Evolutionary conservation across 2,329 filamentous ascomycete genomes (phyloP).

Genomic region (Arthrobotrys musiformis): DNA sequence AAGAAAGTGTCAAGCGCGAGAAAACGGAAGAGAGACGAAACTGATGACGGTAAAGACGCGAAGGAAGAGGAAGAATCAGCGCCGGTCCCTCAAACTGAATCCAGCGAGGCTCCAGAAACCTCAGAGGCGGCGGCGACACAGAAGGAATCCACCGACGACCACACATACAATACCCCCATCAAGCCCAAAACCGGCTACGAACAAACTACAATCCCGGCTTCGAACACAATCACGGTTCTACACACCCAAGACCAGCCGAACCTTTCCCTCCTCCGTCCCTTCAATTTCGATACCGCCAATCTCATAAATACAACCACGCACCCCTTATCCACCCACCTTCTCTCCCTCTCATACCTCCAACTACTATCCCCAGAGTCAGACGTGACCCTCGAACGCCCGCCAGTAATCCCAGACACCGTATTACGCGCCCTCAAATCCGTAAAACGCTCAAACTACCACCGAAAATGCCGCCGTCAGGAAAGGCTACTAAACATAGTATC

Average conservation of each 20-base stretch:
- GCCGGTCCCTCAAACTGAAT: not conserved
- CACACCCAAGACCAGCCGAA: conserved; percentile 88
- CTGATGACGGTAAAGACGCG: conserved; percentile 29
- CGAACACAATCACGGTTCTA: conserved; percentile 82
- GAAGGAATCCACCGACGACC: conserved; percentile 17
- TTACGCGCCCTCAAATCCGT: conserved; percentile 80
- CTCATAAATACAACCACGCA: conserved; percentile 73
- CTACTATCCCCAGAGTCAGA: conserved; percentile 81
- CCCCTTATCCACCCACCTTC: conserved; percentile 82
- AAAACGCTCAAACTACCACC: conserved; percentile 84
- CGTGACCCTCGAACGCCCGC: conserved; percentile 76
- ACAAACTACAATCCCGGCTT: conserved; percentile 69
- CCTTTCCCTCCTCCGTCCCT: conserved; percentile 86
- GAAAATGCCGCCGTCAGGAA: conserved; percentile 86
- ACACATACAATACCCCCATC: conserved; percentile 31
- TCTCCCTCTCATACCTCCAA: conserved; percentile 90
- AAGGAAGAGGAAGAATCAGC: not conserved
- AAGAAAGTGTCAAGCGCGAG: conserved; percentile 74
- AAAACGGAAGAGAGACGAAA: conserved; percentile 49
- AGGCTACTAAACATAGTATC: conserved; percentile 78
- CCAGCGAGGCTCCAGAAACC: conserved; percentile 8
- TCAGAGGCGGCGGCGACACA: not conserved
- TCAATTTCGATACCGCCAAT: conserved; percentile 79
- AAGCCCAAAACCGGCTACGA: conserved; percentile 64
- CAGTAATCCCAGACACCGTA: conserved; percentile 69